Evolutionary conservation across 2,329 filamentous ascomycete genomes (phyloP).

Genomic region (Nemania diffusa): DNA sequence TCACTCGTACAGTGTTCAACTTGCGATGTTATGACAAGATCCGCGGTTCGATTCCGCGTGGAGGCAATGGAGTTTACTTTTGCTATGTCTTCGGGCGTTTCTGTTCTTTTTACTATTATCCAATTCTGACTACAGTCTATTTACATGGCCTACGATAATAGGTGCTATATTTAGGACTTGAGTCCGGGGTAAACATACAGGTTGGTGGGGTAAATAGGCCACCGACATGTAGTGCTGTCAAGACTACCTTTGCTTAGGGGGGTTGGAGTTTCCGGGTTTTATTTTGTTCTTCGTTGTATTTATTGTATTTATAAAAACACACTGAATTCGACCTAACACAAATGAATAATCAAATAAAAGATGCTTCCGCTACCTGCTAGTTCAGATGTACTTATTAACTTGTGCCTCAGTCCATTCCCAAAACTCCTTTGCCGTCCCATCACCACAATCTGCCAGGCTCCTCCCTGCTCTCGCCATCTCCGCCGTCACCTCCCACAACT

Average conservation of each 20-base stretch:
- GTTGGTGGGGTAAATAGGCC: too few species aligned
- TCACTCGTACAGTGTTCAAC: constrained; percentile 35
- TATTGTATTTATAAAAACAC: too few species aligned
- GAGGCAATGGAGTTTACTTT: neutral
- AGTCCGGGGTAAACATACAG: too few species aligned
- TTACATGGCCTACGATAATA: too few species aligned
- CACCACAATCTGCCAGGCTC: constrained; percentile 18
- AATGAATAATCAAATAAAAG: neutral
- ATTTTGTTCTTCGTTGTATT: too few species aligned
- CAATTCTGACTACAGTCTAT: too few species aligned
- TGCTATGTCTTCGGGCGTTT: too few species aligned
- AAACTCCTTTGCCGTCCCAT: constrained; percentile 30
- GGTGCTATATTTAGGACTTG: too few species aligned
- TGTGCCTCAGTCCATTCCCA: constrained; percentile 33
- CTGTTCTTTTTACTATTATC: too few species aligned
- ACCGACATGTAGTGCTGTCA: too few species aligned
- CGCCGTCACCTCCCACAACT: constrained; percentile 20
- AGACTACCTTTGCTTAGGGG: too few species aligned
- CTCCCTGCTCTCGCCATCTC: constrained; percentile 23
- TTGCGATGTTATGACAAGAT: constrained; percentile 41
- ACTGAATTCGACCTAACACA: neutral
- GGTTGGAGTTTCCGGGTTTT: too few species aligned
- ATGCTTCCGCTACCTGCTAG: neutral
- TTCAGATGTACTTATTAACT: constrained; percentile 16
- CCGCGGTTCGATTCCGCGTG: constrained; percentile 43